These are phyloP conservation scores for Microbotryum lychnidis-dioicae DNA, from an alignment of 1,284 basidiomycete genomes.

Conservation along the genomic window DNA sequence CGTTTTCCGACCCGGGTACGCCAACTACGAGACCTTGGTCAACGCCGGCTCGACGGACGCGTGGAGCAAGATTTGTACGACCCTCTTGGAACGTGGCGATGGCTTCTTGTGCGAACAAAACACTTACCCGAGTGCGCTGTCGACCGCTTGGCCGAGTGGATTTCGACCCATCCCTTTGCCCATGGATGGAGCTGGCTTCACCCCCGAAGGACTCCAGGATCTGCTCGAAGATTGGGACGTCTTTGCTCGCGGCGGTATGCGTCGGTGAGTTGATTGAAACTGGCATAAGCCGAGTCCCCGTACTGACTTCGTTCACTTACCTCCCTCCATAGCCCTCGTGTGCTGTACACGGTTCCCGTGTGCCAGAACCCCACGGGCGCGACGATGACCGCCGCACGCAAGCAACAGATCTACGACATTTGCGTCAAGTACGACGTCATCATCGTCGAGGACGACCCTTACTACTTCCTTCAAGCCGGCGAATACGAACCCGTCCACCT, in stretches of 20 bases:
- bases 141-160: conserved; percentile 28
- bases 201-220: conserved; percentile 53
- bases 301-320: not conserved
- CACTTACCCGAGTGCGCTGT: conserved; percentile 44
- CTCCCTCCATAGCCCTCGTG: conserved; percentile 50
- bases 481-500: conserved; percentile 48
- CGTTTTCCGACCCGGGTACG: conserved; percentile 61
- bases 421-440: conserved; percentile 62
- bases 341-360: conserved; percentile 65
- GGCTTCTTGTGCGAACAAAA: conserved; percentile 56
- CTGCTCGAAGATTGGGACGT: conserved; percentile 62
- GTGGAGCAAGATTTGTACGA: conserved; percentile 50
- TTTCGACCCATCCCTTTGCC: conserved; percentile 50
- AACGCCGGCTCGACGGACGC: conserved; percentile 72
- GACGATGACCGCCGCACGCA: conserved; percentile 51
- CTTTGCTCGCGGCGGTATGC: conserved; percentile 47
- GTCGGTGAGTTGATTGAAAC: conserved; percentile 41
- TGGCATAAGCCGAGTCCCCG: not conserved
- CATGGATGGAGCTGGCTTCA: conserved; percentile 66
- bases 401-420: conserved; percentile 68
- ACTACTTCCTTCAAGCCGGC: conserved; percentile 64
- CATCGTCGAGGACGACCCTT: conserved; percentile 40
- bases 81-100: conserved; percentile 65
- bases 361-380: conserved; percentile 74
- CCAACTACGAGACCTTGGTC: conserved; percentile 53